A percentile compares a stretch with the other conserved stretches of the same genome.
phyloP scores from a whole-genome alignment of 495 filamentous ascomycete species.

The Bryoglossum gracile region DNA sequence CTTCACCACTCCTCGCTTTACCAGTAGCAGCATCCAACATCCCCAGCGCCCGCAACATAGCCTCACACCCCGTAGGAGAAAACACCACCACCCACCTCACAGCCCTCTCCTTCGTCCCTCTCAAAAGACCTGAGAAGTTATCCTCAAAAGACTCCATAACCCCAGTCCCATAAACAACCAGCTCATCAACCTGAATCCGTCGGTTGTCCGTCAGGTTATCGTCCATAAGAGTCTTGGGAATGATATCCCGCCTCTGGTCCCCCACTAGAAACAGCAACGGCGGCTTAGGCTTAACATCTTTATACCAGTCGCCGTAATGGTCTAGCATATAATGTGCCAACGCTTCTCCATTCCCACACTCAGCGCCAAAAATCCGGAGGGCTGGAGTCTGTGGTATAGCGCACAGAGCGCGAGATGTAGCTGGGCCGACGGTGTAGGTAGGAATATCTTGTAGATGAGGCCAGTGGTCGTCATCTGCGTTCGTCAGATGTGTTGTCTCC shows the following conservation, averaged over 20 bases:
- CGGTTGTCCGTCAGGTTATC: slow-evolving; percentile 30
- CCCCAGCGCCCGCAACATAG: slow-evolving; percentile 63
- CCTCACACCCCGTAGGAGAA: slow-evolving; percentile 80
- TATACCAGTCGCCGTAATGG: slow-evolving; percentile 51
- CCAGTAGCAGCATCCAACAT: slow-evolving; percentile 43
- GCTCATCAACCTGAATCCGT: slow-evolving; percentile 61
- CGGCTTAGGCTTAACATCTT: slow-evolving; percentile 37
- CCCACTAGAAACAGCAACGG: slow-evolving; percentile 80
- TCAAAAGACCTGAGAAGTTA: slow-evolving; percentile 47
- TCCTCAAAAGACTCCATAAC: slow-evolving; percentile 66
- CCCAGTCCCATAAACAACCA: slow-evolving; percentile 78
- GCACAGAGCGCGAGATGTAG: slow-evolving; percentile 67
- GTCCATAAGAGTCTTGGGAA: slow-evolving; percentile 68
- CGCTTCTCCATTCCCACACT: slow-evolving; percentile 74
- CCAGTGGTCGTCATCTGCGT: slow-evolving; percentile 28
- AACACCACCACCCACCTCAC: slow-evolving; percentile 85
- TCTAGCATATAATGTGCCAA: slow-evolving; percentile 69
- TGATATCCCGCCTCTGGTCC: slow-evolving; percentile 78
- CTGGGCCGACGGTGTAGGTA: slow-evolving; percentile 88
- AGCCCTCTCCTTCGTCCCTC: slow-evolving; percentile 31
- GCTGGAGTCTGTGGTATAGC: slow-evolving; percentile 43
- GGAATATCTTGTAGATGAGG: slow-evolving; percentile 47
- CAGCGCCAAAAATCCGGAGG: slow-evolving; percentile 60
- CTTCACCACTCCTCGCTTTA: slow-evolving; percentile 30
- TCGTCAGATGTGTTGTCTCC: slow-evolving; percentile 3